Evolutionary conservation across 1,139 yeast species (phyloP).

Genomic region (Nadsonia starkeyi-henricii): DNA sequence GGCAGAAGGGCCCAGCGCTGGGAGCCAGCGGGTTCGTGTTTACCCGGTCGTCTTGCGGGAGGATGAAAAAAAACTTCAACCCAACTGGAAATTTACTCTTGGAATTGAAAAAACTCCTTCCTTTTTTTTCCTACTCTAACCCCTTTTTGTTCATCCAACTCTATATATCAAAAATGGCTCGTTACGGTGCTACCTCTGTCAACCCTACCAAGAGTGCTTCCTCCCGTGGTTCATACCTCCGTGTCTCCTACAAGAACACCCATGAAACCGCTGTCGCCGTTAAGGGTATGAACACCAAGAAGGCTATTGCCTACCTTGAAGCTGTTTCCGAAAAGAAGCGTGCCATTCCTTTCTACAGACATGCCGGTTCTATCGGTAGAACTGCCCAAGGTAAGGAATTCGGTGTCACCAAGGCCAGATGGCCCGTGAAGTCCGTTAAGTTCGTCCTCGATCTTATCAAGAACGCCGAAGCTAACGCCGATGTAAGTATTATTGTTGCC

Average conservation of each 20-base stretch:
- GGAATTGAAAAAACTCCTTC: neutral
- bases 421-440: conserved; percentile 99
- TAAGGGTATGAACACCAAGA: conserved; percentile 94
- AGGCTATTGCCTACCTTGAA: conserved; percentile 90
- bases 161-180: conserved; percentile 38
- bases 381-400: conserved; percentile 99
- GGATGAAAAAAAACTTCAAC: neutral
- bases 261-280: conserved; percentile 98
- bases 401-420: conserved; percentile 99
- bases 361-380: conserved; percentile 93
- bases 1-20: too few species aligned
- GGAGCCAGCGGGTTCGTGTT: neutral
- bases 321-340: conserved; percentile 97
- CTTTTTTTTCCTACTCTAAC: neutral
- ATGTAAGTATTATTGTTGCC: conserved; percentile 16
- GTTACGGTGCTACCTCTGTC: conserved; percentile 98
- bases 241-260: conserved; percentile 99
- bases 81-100: neutral
- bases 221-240: conserved; percentile 98
- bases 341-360: conserved; percentile 99
- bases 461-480: conserved; percentile 99
- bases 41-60: neutral
- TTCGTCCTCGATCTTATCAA: conserved; percentile 86
- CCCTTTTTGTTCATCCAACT: neutral
- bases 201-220: conserved; percentile 99